Conservation (phyloP, 164 flowering plant species). For the Berberis vulgaris region DNA sequence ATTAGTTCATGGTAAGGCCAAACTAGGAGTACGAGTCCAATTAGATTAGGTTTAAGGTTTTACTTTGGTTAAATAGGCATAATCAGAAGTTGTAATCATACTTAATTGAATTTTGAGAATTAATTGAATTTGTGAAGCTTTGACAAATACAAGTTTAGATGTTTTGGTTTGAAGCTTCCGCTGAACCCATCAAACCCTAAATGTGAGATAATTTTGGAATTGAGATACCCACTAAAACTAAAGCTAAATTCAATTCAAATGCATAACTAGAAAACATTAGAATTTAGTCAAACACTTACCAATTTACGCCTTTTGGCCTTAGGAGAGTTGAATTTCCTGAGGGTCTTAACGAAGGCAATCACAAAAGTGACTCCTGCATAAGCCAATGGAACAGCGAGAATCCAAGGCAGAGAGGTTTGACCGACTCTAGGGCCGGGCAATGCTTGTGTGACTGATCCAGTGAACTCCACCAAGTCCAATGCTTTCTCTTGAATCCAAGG, state of each 20-base stretch:
- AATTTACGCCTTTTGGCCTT: slow-evolving; percentile 43
- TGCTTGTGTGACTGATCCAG: slow-evolving; percentile 83
- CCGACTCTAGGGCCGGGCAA: slow-evolving; percentile 93
- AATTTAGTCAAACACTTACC: slow-evolving; percentile 27
- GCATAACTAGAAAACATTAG: neutral
- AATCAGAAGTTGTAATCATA: too few species aligned
- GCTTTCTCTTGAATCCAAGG: slow-evolving; percentile 97
- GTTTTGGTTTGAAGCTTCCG: too few species aligned
- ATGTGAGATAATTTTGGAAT: too few species aligned
- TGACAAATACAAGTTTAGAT: too few species aligned
- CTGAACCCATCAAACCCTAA: too few species aligned
- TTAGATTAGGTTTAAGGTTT: too few species aligned
- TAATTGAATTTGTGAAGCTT: too few species aligned
- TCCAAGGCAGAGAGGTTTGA: slow-evolving; percentile 69
- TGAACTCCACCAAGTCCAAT: slow-evolving; percentile 81
- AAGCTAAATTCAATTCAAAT: neutral
- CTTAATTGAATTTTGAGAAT: too few species aligned
- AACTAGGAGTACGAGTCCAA: too few species aligned
- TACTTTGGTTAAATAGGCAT: too few species aligned
- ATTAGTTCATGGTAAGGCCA: too few species aligned
- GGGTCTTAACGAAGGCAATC: slow-evolving; percentile 64
- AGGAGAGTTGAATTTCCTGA: slow-evolving; percentile 66
- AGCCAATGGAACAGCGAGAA: slow-evolving; percentile 73
- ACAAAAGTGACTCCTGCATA: slow-evolving; percentile 67
- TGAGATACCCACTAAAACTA: too few species aligned